Evolutionary conservation across 495 filamentous ascomycete genomes (phyloP).

Genomic region (Parachaetomium inaequale): DNA sequence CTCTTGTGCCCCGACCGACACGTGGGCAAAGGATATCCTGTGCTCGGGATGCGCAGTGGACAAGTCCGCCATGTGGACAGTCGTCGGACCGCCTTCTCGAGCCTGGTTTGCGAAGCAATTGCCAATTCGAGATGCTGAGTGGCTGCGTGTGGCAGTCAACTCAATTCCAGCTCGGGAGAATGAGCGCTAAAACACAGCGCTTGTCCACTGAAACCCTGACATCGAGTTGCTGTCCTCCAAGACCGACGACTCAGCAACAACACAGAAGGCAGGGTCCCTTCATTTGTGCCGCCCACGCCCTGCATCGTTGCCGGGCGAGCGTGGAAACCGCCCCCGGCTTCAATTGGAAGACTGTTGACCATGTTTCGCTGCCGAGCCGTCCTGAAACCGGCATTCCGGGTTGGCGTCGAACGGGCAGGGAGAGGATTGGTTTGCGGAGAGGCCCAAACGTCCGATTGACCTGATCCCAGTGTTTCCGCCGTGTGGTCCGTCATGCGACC

Average conservation of each 20-base stretch:
- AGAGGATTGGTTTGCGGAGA: neutral
- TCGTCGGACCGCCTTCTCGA: conserved; percentile 15
- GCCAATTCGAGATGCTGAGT: conserved; percentile 19
- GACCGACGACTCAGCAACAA: neutral
- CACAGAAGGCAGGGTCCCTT: neutral
- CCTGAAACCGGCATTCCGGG: conserved; percentile 8
- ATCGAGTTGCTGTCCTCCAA: neutral
- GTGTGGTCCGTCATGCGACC: neutral
- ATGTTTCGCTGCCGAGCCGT: conserved; percentile 9
- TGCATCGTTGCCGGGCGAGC: neutral
- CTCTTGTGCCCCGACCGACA: conserved; percentile 10
- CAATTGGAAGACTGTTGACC: neutral
- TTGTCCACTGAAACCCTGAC: neutral
- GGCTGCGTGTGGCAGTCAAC: neutral
- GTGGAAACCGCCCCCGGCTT: neutral
- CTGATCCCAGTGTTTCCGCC: neutral
- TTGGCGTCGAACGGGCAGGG: neutral
- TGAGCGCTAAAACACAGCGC: conserved; percentile 13
- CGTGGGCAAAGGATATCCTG: conserved; percentile 17
- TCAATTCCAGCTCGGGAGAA: neutral
- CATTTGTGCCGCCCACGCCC: neutral
- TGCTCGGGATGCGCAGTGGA: too few relatives aligned
- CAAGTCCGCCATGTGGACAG: neutral
- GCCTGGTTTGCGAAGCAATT: neutral
- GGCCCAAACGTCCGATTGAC: conserved; percentile 5